Conservation (phyloP, 345 rosid species). For the Xanthoceras sorbifolium region DNA sequence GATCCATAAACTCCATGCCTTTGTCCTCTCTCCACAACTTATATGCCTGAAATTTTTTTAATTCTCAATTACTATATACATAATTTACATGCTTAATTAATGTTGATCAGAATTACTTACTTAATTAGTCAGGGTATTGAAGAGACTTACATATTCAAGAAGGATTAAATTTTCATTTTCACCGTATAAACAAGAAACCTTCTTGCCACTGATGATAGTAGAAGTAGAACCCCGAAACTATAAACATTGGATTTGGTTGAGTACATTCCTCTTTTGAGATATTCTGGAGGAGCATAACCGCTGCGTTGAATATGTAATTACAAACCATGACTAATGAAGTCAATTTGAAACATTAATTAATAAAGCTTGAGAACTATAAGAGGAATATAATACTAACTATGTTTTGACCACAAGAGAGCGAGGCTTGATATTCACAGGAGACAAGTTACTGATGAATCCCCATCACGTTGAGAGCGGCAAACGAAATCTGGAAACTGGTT, state of each 20-base stretch:
- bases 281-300: not conserved
- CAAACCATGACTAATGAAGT: too few relatives aligned
- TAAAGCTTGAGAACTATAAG: too few relatives aligned
- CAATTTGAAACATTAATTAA: too few relatives aligned
- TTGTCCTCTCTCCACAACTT: not conserved
- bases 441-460: too few relatives aligned
- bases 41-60: not conserved
- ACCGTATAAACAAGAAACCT: not conserved
- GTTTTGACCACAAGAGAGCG: too few relatives aligned
- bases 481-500: too few relatives aligned
- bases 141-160: slow-evolving; percentile 23
- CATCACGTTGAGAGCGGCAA: too few relatives aligned
- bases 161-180: slow-evolving; percentile 20
- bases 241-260: not conserved
- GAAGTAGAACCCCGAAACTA: slow-evolving; percentile 12
- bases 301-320: too few relatives aligned
- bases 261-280: not conserved
- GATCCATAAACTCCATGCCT: not conserved
- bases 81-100: not conserved
- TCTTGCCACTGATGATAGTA: slow-evolving; percentile 10
- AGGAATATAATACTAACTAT: too few relatives aligned
- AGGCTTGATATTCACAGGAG: too few relatives aligned
- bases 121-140: not conserved
- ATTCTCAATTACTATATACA: not conserved
- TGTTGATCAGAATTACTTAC: not conserved